phyloP scores from a whole-genome alignment of 441 rosid species.

The Pelargonium cotyledonis region DNA sequence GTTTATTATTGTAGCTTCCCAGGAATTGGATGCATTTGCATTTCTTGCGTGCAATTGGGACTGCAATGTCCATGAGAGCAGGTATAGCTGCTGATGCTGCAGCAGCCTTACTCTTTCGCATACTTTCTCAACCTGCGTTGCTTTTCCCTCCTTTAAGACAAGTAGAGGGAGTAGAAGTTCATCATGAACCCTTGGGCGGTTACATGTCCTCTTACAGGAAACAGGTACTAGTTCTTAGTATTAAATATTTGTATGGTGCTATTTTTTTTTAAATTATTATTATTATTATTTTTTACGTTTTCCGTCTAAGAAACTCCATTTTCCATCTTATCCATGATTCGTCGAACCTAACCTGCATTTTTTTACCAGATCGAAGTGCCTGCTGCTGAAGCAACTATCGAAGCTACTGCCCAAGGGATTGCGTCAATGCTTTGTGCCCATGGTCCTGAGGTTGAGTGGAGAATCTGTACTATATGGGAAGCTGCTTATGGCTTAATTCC shows the following conservation, averaged over 20 bases:
- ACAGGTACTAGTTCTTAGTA: constrained; percentile 48
- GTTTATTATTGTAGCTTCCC: constrained; percentile 64
- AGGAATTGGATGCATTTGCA: constrained; percentile 99
- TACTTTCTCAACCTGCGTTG: constrained; percentile 95
- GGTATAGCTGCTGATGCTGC: constrained; percentile 99
- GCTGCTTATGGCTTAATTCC: constrained; percentile 98
- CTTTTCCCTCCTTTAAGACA: constrained; percentile 92
- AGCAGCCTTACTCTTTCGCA: constrained; percentile 92
- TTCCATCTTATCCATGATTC: background rate
- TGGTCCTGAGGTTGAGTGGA: constrained; percentile 99
- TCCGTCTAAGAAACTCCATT: background rate
- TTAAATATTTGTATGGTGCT: constrained; percentile 12
- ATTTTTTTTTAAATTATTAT: background rate
- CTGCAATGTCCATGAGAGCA: constrained; percentile 98
- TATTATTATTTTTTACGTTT: constrained; percentile 13
- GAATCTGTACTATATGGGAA: constrained; percentile 99
- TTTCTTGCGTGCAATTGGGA: constrained; percentile 97
- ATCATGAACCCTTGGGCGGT: constrained; percentile 66
- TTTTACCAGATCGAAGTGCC: constrained; percentile 84
- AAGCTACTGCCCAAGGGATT: constrained; percentile 99
- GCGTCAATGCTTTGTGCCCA: constrained; percentile 99
- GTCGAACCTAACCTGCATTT: constrained; percentile 19
- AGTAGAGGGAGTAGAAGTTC: constrained; percentile 87
- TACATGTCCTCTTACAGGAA: constrained; percentile 72
- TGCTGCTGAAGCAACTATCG: constrained; percentile 95